phyloP scores from a whole-genome alignment of 768 basidiomycete species.

The Tephrocybe sp. region DNA sequence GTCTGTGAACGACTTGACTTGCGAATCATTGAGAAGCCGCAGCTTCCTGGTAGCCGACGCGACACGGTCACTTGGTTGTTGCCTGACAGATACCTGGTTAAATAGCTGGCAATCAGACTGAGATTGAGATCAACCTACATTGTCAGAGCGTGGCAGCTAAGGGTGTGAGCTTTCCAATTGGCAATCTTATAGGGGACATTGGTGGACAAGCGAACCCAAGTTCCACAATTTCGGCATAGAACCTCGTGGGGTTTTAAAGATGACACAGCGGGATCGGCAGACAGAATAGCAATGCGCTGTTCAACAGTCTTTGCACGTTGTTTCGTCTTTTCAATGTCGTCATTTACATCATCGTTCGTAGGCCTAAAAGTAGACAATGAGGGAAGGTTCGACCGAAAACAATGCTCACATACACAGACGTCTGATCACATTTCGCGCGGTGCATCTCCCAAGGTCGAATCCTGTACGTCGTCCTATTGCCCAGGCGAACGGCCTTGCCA shows the following conservation, averaged over 20 bases:
- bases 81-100: conserved; percentile 1
- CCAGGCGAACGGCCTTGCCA: conserved; percentile 54
- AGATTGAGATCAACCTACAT: conserved; percentile 30
- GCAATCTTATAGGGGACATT: conserved; percentile 38
- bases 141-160: conserved; percentile 40
- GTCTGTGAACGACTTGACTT: conserved; percentile 49
- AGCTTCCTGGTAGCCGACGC: conserved; percentile 64
- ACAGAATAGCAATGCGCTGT: conserved; percentile 52
- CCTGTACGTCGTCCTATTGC: conserved; percentile 53
- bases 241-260: conserved; percentile 51
- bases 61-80: conserved; percentile 58
- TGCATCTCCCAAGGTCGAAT: conserved; percentile 66
- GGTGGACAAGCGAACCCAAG: conserved; percentile 58
- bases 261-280: conserved; percentile 51
- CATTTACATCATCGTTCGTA: conserved; percentile 22
- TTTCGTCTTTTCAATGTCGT: conserved; percentile 9
- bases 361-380: not conserved
- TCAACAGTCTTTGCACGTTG: conserved; percentile 30
- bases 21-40: conserved; percentile 61
- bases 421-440: conserved; percentile 51
- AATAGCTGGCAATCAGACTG: not conserved
- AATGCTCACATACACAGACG: conserved; percentile 24
- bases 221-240: conserved; percentile 60
- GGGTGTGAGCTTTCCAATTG: conserved; percentile 58
- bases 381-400: not conserved